These are phyloP conservation scores for Puccinia triticina DNA, from an alignment of 1,284 basidiomycete genomes.

Conservation along the genomic window DNA sequence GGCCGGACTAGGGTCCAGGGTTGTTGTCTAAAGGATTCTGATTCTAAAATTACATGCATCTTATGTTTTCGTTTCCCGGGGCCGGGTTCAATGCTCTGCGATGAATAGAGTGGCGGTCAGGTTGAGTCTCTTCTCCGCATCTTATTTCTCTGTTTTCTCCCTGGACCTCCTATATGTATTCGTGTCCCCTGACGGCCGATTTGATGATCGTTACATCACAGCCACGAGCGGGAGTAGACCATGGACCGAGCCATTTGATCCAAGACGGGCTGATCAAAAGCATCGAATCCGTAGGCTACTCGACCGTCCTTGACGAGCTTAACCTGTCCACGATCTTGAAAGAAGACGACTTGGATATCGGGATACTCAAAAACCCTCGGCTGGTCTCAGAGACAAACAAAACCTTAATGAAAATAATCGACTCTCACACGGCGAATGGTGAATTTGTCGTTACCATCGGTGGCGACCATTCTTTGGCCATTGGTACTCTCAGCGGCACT, in stretches of 20 bases:
- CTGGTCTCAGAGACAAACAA: slow-evolving; percentile 79
- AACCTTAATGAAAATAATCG: slow-evolving; percentile 76
- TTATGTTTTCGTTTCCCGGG: neutral
- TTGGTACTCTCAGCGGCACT: slow-evolving; percentile 87
- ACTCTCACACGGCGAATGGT: slow-evolving; percentile 74
- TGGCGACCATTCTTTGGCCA: slow-evolving; percentile 91
- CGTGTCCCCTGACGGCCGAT: neutral
- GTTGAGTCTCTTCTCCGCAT: slow-evolving; percentile 9
- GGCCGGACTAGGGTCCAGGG: neutral
- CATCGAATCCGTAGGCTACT: slow-evolving; percentile 75
- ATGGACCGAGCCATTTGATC: slow-evolving; percentile 82
- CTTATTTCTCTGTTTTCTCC: neutral
- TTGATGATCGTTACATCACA: slow-evolving; percentile 55
- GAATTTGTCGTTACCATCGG: slow-evolving; percentile 89
- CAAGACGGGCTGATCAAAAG: slow-evolving; percentile 79
- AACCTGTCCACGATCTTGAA: slow-evolving; percentile 65
- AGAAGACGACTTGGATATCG: slow-evolving; percentile 74
- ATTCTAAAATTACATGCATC: neutral
- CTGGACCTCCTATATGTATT: neutral
- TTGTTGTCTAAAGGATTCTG: neutral
- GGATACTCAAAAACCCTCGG: slow-evolving; percentile 82
- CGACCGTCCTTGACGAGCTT: slow-evolving; percentile 82
- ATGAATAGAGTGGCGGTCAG: slow-evolving; percentile 27
- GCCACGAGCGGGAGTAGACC: slow-evolving; percentile 83
- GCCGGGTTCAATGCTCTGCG: neutral